phyloP scores from a whole-genome alignment of 1,284 basidiomycete genomes.

The Melampsora americana region DNA sequence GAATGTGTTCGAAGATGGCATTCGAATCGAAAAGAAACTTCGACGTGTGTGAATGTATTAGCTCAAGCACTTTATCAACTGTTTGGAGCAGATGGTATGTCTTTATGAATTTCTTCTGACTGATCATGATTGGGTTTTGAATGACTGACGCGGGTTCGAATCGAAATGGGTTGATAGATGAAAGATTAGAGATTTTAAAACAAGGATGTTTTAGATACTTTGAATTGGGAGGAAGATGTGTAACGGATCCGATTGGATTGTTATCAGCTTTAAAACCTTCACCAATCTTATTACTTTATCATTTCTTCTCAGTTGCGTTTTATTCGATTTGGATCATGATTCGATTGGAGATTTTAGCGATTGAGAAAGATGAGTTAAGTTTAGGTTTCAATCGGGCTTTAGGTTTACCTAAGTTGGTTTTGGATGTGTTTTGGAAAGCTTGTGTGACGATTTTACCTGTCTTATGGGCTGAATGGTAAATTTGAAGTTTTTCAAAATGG shows the following conservation, averaged over 20 bases:
- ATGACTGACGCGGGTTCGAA: too few relatives aligned
- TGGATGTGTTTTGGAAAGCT: constrained; percentile 70
- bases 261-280: constrained; percentile 72
- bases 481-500: too few relatives aligned
- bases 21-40: constrained; percentile 75
- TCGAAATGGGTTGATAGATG: constrained; percentile 58
- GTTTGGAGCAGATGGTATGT: constrained; percentile 66
- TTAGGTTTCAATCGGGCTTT: background rate
- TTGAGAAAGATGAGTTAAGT: background rate
- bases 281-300: constrained; percentile 73
- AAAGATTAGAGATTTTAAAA: constrained; percentile 74
- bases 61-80: constrained; percentile 86
- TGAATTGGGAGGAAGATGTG: constrained; percentile 82
- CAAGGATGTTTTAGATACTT: constrained; percentile 98
- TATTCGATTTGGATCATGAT: constrained; percentile 79
- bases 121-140: too few relatives aligned
- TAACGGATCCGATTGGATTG: constrained; percentile 81
- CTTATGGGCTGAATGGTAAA: constrained; percentile 69
- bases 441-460: constrained; percentile 79
- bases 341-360: constrained; percentile 59
- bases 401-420: background rate
- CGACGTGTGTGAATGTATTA: constrained; percentile 81
- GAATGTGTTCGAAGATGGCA: constrained; percentile 69
- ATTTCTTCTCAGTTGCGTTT: constrained; percentile 94
- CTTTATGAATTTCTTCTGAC: too few relatives aligned